Evolutionary conservation across 495 filamentous ascomycete genomes (phyloP).

Genomic region (Beverwykella pulmonaria): DNA sequence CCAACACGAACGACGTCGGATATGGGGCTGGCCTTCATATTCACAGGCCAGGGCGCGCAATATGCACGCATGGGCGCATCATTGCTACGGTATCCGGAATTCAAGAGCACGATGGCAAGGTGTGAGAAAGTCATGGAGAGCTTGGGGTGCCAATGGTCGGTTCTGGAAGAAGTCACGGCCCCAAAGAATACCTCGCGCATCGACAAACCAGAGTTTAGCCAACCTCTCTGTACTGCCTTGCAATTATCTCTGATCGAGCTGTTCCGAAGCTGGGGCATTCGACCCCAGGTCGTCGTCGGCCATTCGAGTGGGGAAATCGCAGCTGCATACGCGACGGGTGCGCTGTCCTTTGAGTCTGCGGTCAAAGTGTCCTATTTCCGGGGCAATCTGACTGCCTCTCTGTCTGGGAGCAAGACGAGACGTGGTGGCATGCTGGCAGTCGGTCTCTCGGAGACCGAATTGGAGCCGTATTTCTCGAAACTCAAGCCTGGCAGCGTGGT

Average conservation of each 20-base stretch:
- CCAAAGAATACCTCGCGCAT: neutral
- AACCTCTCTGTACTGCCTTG: constrained; percentile 16
- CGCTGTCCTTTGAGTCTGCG: constrained; percentile 1
- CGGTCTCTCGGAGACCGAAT: constrained; percentile 2
- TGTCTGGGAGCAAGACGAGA: neutral
- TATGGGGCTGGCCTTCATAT: constrained; percentile 32
- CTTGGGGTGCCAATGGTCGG: constrained; percentile 3
- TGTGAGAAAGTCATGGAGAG: neutral
- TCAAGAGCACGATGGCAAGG: neutral
- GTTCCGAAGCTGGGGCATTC: neutral
- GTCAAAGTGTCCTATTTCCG: constrained; percentile 12
- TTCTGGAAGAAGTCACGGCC: neutral
- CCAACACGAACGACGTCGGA: neutral
- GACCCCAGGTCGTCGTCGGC: constrained; percentile 9
- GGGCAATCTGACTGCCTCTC: neutral
- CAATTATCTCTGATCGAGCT: constrained; percentile 19
- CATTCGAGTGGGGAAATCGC: constrained; percentile 31
- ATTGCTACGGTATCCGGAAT: neutral
- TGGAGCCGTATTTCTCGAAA: neutral
- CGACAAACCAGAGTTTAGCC: constrained; percentile 4
- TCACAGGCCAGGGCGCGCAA: constrained; percentile 73
- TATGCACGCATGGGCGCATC: constrained; percentile 46
- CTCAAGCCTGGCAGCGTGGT: neutral
- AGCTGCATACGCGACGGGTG: constrained; percentile 13
- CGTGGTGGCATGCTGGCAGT: constrained; percentile 8